Evolutionary conservation across 2,329 filamentous ascomycete species (phyloP), one percentile per base, ranked within the genome.

Genomic region (Beauveria australis): DNA sequence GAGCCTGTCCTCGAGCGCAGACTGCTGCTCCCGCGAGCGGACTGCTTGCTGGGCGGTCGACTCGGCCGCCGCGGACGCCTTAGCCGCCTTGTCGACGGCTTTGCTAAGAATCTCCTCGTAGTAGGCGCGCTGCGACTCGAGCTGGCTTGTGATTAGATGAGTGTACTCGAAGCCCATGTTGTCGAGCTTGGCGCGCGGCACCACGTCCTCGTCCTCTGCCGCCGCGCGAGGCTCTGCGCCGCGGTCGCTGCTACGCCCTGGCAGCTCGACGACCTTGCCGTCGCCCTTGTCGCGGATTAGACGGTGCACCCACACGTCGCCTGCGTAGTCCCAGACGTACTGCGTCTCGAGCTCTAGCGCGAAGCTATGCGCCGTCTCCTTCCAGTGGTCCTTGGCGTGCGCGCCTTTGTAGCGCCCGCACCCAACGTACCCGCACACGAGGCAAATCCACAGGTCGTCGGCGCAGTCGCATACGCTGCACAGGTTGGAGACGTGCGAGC

Each of bases 271-370:
- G 3, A 96, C 81, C 73, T 96, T 96, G 26, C 91, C 91, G 71
- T 96, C 92, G 10, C 91, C 88, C 76, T 97, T 96, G 70, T 92
- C 91, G 65, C 96, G 89, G 60, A 99, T 96, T 56, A 97, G 84
- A 10, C 94, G 88, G 74, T 99, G 94, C 53, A 97, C 94, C 81
- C 96, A 99, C 69, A 89, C 89, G 70, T 99, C 94, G 5, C 91
- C 92, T 0, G 90, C 91, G 65, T 99, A 99, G 74, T 99, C 94
- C 94, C 94, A 99, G 1, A 99, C 92, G 67, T 96, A 89, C 72
- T 99, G 93, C 0, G 92, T 96, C 63, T 89, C 86, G 43, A 97
- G 84, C 71, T 99, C 94, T 72, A 99, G 89, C 28, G 92, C 89
- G 71, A 96, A 99, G 64, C 89, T 89, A 73, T 99, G 94, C 4